These are phyloP conservation scores for Waltergamsia citrina DNA, from an alignment of 2,329 filamentous ascomycete species.

Conservation along the genomic window DNA sequence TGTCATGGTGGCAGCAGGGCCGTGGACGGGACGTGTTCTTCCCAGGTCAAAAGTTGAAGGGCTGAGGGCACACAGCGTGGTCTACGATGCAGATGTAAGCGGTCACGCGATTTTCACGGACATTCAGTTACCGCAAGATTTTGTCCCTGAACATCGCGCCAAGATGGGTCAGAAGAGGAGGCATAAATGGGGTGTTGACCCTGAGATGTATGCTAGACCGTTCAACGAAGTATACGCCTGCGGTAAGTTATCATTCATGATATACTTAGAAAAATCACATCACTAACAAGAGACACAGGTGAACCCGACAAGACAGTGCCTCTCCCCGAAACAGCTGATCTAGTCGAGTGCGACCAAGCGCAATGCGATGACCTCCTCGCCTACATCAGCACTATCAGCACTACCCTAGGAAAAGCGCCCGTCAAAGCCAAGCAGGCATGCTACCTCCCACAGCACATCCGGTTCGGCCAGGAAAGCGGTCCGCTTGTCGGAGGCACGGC, in stretches of 20 bases:
- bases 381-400: slow-evolving; percentile 59
- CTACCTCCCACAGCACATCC: slow-evolving; percentile 74
- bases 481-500: slow-evolving; percentile 72
- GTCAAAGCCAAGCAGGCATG: slow-evolving; percentile 78
- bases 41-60: slow-evolving; percentile 49
- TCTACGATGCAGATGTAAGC: slow-evolving; percentile 54
- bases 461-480: slow-evolving; percentile 48
- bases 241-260: slow-evolving; percentile 34
- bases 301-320: slow-evolving; percentile 72
- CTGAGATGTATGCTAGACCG: slow-evolving; percentile 89
- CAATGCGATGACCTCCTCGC: slow-evolving; percentile 81
- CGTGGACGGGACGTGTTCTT: slow-evolving; percentile 53
- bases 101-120: slow-evolving; percentile 80
- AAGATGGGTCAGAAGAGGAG: slow-evolving; percentile 37
- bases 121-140: slow-evolving; percentile 62
- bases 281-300: slow-evolving; percentile 22
- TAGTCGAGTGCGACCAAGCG: slow-evolving; percentile 64
- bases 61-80: slow-evolving; percentile 55
- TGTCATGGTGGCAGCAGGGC: slow-evolving; percentile 46
- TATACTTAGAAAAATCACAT: background rate
- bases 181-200: slow-evolving; percentile 59
- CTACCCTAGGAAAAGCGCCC: slow-evolving; percentile 58
- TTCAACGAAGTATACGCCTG: slow-evolving; percentile 90
- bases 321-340: slow-evolving; percentile 65
- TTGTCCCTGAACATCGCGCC: slow-evolving; percentile 40